Evolutionary conservation across 495 filamentous ascomycete genomes (phyloP), one percentile per base, ranked within the genome.

Genomic region (Cairneyella variabilis): DNA sequence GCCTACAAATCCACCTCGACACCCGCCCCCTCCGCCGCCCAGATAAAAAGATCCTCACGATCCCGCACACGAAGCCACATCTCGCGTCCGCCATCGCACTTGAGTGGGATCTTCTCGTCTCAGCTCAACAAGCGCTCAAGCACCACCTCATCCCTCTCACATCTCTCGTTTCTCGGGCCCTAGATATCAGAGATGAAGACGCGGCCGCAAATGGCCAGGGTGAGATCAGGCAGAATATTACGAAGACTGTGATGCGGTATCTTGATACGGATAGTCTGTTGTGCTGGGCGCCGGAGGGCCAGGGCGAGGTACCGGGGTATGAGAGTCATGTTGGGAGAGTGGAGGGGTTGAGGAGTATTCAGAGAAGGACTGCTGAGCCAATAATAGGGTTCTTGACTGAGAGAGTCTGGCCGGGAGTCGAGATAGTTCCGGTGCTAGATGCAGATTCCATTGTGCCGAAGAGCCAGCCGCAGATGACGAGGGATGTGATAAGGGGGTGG

Each of bases 231-330:
- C 60, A 76, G 0, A 72, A 76, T 27, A 84, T 96, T 12, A 67
- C 85, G 17, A 71, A 64, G 10, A 86, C 81, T 43, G 68, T 90
- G 28, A 78, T 97, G 76, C 79, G 86, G 8, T 97, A 97, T 66
- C 74, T 98, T 6, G 83, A 91, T 51, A 98, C 93, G 0, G 93
- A 98, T 67, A 91, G 89, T 0, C 71, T 97, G n/a, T 79, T 98
- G 9, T 98, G 93, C 74, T 92, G 88, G 85, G 89, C 88, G 18
- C 86, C 86, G 2, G 86, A 86, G 58, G 68, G 72, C 22, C 63
- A 63, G 14, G 56, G 71, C 12, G 59, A 58, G 23, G 56, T 59
- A 12, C 62, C 62, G 11, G 62, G 59, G 11, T 65, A 65, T 34
- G 63, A 65, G 22, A 52, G 37, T 2, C 59, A 62, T 40, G 43